Conservation (phyloP, 768 basidiomycete genomes). For the Termitomyces sp. region DNA sequence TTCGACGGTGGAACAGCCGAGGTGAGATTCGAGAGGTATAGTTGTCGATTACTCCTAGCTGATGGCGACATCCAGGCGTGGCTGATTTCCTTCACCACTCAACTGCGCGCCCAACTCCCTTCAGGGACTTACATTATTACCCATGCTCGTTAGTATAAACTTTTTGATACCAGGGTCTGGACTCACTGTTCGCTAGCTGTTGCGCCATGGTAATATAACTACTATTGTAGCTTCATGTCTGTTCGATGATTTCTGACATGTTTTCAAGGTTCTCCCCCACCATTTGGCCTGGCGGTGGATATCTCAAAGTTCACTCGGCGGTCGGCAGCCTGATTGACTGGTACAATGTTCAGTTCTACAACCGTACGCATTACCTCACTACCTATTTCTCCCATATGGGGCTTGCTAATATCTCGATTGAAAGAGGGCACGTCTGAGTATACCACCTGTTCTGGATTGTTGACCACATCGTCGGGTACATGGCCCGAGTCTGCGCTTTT, state of each 20-base stretch:
- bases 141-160: constrained; percentile 46
- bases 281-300: constrained; percentile 47
- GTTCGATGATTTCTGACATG: neutral
- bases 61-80: constrained; percentile 33
- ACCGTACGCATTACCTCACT: constrained; percentile 28
- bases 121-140: constrained; percentile 47
- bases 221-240: too few species aligned
- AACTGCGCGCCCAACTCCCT: constrained; percentile 47
- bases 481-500: constrained; percentile 65
- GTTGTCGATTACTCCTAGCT: neutral
- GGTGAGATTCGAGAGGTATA: constrained; percentile 17
- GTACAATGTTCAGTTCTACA: constrained; percentile 54
- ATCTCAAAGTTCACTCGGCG: constrained; percentile 46
- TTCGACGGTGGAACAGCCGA: constrained; percentile 55
- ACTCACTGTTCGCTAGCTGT: constrained; percentile 30
- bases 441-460: constrained; percentile 56
- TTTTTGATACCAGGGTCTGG: neutral
- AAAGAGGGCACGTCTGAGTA: constrained; percentile 63
- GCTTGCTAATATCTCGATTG: constrained; percentile 1
- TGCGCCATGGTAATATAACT: constrained; percentile 49
- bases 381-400: neutral
- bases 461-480: constrained; percentile 51
- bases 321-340: constrained; percentile 64
- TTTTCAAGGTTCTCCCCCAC: constrained; percentile 37
- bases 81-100: constrained; percentile 51